Evolutionary conservation across 805 yeast species (phyloP).

Genomic region (Starmerella etchellsii): DNA sequence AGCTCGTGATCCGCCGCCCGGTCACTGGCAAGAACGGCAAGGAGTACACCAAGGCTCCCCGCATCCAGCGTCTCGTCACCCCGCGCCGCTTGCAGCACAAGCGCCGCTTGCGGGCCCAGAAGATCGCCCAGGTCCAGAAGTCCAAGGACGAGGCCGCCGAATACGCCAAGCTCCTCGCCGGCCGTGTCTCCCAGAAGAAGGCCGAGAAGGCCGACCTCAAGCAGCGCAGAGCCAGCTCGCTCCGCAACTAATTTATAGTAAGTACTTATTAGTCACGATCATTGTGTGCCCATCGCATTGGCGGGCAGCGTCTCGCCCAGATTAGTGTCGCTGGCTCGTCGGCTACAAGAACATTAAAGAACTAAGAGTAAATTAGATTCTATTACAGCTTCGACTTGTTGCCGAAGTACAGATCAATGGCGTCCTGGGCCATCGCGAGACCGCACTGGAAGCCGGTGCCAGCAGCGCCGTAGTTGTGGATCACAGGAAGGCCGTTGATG

Average conservation of each 20-base stretch:
- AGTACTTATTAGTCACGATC: too few species aligned
- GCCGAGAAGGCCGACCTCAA: conserved; percentile 96
- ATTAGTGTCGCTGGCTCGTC: too few species aligned
- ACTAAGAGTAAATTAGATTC: neutral
- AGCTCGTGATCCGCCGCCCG: conserved; percentile 96
- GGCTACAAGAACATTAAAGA: too few species aligned
- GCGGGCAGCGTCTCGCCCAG: too few species aligned
- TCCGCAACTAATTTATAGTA: conserved; percentile 33
- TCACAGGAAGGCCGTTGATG: conserved; percentile 32
- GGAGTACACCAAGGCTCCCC: conserved; percentile 99
- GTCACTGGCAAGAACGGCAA: conserved; percentile 87
- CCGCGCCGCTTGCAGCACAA: conserved; percentile 99
- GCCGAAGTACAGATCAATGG: conserved; percentile 23
- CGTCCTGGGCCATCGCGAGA: conserved; percentile 45
- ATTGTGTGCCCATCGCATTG: too few species aligned
- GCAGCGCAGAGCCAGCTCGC: conserved; percentile 99
- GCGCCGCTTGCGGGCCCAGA: conserved; percentile 88
- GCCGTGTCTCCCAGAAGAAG: conserved; percentile 96
- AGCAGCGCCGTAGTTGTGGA: conserved; percentile 69
- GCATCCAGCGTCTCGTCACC: conserved; percentile 98
- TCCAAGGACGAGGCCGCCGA: conserved; percentile 99
- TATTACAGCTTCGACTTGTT: neutral
- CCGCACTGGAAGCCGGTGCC: conserved; percentile 71
- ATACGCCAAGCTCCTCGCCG: conserved; percentile 96
- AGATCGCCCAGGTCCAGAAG: conserved; percentile 93